Percentiles rank a stretch among this genome's conserved stretches.
Evolutionary conservation across 1,284 basidiomycete genomes (phyloP).

Genomic region (Ganoderma boninense): DNA sequence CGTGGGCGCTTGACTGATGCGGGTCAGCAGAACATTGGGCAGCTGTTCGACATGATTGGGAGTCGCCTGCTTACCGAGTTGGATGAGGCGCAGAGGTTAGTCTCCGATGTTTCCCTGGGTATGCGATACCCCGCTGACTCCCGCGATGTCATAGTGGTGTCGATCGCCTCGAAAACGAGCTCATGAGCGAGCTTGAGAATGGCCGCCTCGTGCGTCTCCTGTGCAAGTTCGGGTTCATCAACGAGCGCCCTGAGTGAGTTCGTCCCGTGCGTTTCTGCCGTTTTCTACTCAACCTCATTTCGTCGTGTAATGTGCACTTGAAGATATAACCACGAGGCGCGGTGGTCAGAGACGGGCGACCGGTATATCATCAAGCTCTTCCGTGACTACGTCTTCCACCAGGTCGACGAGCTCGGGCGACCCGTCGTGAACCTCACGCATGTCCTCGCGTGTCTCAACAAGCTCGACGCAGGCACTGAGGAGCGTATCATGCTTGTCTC

Average conservation of each 20-base stretch:
- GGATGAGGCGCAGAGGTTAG: conserved; percentile 83
- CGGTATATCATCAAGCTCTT: conserved; percentile 98
- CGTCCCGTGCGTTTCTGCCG: background rate
- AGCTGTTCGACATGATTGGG: conserved; percentile 84
- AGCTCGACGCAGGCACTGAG: conserved; percentile 93
- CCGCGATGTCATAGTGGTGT: conserved; percentile 59
- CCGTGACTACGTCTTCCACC: conserved; percentile 98
- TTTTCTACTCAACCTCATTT: background rate
- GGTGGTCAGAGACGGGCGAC: conserved; percentile 99
- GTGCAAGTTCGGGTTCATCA: conserved; percentile 97
- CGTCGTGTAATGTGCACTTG: background rate
- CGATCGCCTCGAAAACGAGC: conserved; percentile 86
- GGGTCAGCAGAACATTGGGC: conserved; percentile 72
- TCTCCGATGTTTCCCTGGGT: conserved; percentile 14
- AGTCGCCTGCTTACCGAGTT: conserved; percentile 82
- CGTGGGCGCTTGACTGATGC: conserved; percentile 18
- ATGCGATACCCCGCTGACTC: background rate
- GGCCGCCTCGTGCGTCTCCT: conserved; percentile 92
- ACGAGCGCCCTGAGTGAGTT: conserved; percentile 94
- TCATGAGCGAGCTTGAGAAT: conserved; percentile 96
- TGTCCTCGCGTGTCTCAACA: conserved; percentile 91
- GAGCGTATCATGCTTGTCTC: conserved; percentile 96
- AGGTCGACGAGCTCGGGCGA: conserved; percentile 90
- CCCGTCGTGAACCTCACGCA: conserved; percentile 93
- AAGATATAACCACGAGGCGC: conserved; percentile 93